A percentile compares a stretch with the other conserved stretches of the same genome.
Conservation (phyloP, 2,329 filamentous ascomycete species). For the Verticillium nubilum region DNA sequence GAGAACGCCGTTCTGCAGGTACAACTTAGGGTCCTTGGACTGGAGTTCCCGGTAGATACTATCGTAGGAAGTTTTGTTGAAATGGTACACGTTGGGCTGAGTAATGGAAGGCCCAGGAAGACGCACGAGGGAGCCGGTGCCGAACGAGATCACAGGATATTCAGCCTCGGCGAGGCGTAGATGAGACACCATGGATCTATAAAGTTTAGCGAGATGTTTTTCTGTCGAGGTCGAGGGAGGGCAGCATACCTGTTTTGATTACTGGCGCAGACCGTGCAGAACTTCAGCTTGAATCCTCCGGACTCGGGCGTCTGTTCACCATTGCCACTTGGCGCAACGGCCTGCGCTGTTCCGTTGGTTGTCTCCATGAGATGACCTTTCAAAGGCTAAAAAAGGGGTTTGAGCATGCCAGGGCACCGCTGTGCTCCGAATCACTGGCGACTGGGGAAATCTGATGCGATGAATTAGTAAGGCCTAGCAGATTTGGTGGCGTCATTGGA, state of each 20-base stretch:
- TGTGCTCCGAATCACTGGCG: background rate
- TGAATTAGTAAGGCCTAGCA: background rate
- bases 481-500: background rate
- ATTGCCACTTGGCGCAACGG: slow-evolving; percentile 16
- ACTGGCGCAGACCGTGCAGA: slow-evolving; percentile 97
- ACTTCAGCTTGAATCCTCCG: slow-evolving; percentile 80
- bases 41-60: slow-evolving; percentile 90
- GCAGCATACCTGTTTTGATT: slow-evolving; percentile 82
- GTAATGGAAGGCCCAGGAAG: slow-evolving; percentile 86
- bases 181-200: slow-evolving; percentile 97
- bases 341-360: slow-evolving; percentile 29
- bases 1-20: slow-evolving; percentile 85
- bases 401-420: background rate
- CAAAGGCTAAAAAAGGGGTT: background rate
- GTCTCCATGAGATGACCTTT: slow-evolving; percentile 29
- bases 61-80: slow-evolving; percentile 95
- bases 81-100: slow-evolving; percentile 95
- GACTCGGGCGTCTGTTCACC: slow-evolving; percentile 40
- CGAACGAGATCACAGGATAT: slow-evolving; percentile 97
- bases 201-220: background rate
- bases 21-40: slow-evolving; percentile 78
- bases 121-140: slow-evolving; percentile 89
- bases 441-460: background rate
- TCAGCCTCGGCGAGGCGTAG: slow-evolving; percentile 78
- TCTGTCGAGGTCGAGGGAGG: background rate